These are phyloP conservation scores for Inonotus obliquus DNA, from an alignment of 1,284 basidiomycete genomes.

Conservation along the genomic window DNA sequence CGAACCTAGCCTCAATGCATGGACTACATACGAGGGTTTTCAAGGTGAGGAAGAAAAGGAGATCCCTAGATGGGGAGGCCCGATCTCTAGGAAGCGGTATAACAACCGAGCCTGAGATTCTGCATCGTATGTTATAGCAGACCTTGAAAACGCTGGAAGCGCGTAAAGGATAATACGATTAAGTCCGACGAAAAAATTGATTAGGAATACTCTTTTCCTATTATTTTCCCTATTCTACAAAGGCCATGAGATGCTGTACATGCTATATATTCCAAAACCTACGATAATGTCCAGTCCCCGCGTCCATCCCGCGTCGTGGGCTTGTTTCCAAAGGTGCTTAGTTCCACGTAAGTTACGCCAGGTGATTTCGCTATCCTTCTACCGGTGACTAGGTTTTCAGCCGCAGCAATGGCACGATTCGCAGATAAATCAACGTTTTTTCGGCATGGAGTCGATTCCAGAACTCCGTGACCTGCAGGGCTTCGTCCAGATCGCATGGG, in stretches of 20 bases:
- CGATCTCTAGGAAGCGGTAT: too few species aligned
- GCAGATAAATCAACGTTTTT: neutral
- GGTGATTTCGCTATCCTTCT: neutral
- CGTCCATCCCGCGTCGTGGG: neutral
- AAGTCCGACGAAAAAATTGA: neutral
- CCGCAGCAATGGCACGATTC: neutral
- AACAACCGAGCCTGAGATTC: too few species aligned
- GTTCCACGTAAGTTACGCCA: neutral
- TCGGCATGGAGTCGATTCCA: constrained; percentile 21
- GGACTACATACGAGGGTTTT: too few species aligned
- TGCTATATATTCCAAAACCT: neutral
- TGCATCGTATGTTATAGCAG: too few species aligned
- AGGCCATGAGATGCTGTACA: neutral
- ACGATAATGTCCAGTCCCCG: neutral
- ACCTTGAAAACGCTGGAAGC: neutral
- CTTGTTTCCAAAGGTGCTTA: neutral
- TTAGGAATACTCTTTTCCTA: too few species aligned
- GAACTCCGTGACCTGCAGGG: constrained; percentile 28
- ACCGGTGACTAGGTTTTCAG: neutral
- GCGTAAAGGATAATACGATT: neutral
- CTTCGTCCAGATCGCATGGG: constrained; percentile 13
- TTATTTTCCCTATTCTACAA: constrained; percentile 1
- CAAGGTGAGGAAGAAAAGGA: too few species aligned
- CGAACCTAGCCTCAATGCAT: too few species aligned
- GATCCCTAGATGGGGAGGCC: too few species aligned